Evolutionary conservation across 2,329 filamentous ascomycete genomes (phyloP).

Genomic region (Calonectria crousiana): DNA sequence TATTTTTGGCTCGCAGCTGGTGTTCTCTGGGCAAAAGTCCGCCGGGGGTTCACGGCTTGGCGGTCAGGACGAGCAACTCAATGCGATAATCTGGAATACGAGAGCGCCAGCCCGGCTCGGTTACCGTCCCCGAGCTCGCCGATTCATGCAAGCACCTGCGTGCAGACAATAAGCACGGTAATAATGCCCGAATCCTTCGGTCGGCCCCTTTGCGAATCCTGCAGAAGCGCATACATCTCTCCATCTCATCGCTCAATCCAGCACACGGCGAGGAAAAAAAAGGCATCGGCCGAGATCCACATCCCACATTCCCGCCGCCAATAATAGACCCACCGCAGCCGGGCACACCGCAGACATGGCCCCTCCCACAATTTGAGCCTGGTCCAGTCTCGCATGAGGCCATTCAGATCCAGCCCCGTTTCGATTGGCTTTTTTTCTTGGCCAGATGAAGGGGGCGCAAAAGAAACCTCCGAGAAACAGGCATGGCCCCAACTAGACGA

Average conservation of each 20-base stretch:
- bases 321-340: neutral
- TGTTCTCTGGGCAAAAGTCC: neutral
- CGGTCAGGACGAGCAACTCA: neutral
- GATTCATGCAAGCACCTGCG: neutral
- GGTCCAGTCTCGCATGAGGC: neutral
- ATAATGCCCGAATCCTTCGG: neutral
- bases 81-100: constrained; percentile 3
- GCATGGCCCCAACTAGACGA: neutral
- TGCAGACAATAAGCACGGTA: neutral
- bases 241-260: neutral
- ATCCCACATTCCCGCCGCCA: neutral
- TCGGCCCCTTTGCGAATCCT: neutral
- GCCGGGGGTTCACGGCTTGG: neutral
- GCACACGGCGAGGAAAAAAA: neutral
- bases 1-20: neutral
- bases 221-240: too few species aligned
- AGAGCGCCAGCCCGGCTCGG: neutral
- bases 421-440: neutral
- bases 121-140: neutral
- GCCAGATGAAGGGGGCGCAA: neutral
- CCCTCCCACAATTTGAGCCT: neutral
- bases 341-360: neutral
- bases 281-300: neutral
- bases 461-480: neutral
- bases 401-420: neutral